These are phyloP conservation scores for Diaporthe humulicola DNA, from an alignment of 2,329 filamentous ascomycete species.

Conservation along the genomic window DNA sequence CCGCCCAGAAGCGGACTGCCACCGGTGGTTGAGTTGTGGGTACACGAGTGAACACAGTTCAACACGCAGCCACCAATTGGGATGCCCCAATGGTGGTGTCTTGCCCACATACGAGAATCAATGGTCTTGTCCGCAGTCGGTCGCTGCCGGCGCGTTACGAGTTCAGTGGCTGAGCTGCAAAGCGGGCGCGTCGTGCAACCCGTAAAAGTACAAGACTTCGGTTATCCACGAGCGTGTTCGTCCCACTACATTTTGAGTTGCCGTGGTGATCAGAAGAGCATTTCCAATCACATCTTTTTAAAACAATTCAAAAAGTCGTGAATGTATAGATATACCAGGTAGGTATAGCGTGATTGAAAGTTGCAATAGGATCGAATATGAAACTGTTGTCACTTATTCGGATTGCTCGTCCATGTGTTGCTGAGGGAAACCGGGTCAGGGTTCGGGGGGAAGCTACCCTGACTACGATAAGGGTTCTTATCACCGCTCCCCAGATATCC, in stretches of 20 bases:
- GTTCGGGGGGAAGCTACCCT: not conserved
- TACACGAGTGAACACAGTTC: not conserved
- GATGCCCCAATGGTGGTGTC: not conserved
- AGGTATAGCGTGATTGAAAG: not conserved
- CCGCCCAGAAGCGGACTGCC: not conserved
- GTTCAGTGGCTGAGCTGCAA: conserved; percentile 3
- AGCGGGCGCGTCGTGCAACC: not conserved
- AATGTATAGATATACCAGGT: not conserved
- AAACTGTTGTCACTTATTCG: too few relatives aligned
- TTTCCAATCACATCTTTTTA: not conserved
- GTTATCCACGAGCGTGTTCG: not conserved
- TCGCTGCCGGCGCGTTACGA: not conserved
- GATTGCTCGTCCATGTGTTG: too few relatives aligned
- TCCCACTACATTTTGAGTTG: not conserved
- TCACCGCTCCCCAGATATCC: conserved; percentile 10
- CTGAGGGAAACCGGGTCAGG: too few relatives aligned
- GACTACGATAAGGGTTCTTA: conserved; percentile 34
- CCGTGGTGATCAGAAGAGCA: not conserved
- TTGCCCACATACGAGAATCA: not conserved
- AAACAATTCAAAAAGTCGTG: not conserved
- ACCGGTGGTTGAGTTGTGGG: not conserved
- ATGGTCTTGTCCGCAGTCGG: not conserved
- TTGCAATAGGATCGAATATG: not conserved
- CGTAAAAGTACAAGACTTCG: not conserved
- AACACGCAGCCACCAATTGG: not conserved